Conservation (phyloP, 768 basidiomycete genomes). For the Kwoniella dejecticola region DNA sequence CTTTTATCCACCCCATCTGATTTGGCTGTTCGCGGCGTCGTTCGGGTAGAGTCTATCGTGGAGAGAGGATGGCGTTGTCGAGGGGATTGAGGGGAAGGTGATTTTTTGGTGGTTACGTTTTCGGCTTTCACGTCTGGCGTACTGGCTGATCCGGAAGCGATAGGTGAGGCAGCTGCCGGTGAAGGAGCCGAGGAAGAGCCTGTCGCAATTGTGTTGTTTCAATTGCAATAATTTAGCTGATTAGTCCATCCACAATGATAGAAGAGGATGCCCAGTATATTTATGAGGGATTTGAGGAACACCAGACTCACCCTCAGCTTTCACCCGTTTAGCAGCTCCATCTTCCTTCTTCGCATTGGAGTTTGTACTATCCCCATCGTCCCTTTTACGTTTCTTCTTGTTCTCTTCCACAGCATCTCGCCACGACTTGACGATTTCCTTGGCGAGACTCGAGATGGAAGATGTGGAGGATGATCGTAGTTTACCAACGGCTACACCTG, state of each 20-base stretch:
- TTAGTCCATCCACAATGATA: neutral
- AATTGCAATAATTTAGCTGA: neutral
- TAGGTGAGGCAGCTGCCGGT: constrained; percentile 24
- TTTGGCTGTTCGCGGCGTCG: constrained; percentile 63
- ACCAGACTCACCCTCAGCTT: constrained; percentile 36
- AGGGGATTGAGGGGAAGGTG: constrained; percentile 18
- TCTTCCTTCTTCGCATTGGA: constrained; percentile 33
- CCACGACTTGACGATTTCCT: constrained; percentile 52
- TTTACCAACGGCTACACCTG: constrained; percentile 51
- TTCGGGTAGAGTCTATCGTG: constrained; percentile 38
- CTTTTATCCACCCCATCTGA: constrained; percentile 65
- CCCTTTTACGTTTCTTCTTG: constrained; percentile 52
- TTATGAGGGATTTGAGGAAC: neutral
- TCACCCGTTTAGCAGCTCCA: constrained; percentile 33
- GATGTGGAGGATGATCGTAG: constrained; percentile 38
- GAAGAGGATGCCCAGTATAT: neutral
- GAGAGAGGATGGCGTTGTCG: constrained; percentile 32
- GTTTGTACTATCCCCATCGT: constrained; percentile 31
- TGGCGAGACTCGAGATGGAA: constrained; percentile 37
- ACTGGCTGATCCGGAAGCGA: constrained; percentile 11
- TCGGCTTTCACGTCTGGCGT: constrained; percentile 7
- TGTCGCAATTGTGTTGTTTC: too few species aligned
- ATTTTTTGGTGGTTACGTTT: constrained; percentile 2
- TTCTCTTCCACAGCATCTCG: constrained; percentile 50
- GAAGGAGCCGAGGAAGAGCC: constrained; percentile 27